Conservation (phyloP, 768 basidiomycete species). For the Lactarius evosmus region DNA sequence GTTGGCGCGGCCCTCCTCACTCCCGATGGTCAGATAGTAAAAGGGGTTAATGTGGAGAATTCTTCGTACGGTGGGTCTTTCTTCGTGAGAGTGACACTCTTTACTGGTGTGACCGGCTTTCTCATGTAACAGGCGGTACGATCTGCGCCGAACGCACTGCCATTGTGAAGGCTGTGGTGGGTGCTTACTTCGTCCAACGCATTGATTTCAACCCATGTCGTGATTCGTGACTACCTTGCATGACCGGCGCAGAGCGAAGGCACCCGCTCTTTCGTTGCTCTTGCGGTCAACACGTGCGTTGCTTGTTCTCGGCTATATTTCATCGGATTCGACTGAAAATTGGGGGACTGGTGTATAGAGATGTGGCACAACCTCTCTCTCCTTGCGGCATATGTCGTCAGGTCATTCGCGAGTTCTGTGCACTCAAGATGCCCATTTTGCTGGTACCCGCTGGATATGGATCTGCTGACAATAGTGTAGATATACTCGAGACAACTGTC, state of each 20-base stretch:
- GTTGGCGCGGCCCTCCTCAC: constrained; percentile 87
- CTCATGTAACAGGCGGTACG: constrained; percentile 58
- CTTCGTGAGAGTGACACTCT: background rate
- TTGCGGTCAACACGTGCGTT: constrained; percentile 78
- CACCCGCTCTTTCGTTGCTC: constrained; percentile 59
- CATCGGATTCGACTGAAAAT: background rate
- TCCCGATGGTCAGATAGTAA: constrained; percentile 66
- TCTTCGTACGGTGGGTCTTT: constrained; percentile 73
- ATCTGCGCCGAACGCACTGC: constrained; percentile 97
- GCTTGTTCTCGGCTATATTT: constrained; percentile 1
- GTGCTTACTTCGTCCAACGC: constrained; percentile 33
- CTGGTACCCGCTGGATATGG: constrained; percentile 66
- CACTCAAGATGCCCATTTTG: constrained; percentile 64
- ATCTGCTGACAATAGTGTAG: background rate
- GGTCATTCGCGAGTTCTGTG: constrained; percentile 83
- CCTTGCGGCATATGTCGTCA: constrained; percentile 97
- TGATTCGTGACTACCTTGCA: background rate
- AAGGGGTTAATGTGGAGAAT: constrained; percentile 92
- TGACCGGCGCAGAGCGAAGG: constrained; percentile 67
- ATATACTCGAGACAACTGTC: constrained; percentile 23
- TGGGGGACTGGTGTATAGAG: constrained; percentile 41
- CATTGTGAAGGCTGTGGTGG: constrained; percentile 87
- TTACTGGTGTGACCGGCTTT: background rate
- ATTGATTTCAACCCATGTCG: background rate
- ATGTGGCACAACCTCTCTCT: constrained; percentile 62